Evolutionary conservation across 2,329 filamentous ascomycete genomes (phyloP), one percentile per base, ranked within the genome.

Genomic region (Dactylellina drechsleri): DNA sequence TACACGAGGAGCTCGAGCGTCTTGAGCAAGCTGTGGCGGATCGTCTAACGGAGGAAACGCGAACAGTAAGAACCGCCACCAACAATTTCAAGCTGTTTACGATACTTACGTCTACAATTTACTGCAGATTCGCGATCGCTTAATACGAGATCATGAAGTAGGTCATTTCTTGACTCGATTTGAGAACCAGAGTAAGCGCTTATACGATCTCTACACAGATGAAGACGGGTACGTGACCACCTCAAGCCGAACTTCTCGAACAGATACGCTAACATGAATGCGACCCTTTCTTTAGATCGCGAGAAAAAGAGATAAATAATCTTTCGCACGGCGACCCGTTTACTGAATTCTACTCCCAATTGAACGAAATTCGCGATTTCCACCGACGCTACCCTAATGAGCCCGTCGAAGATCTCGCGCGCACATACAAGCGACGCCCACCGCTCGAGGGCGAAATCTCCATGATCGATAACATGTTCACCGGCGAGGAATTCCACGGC

Each of bases 1-100:
- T 97, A 79, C 93, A 97, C 80, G 95, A 99, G 87, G 95, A 99
- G 83, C 85, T 99, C 59, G 95, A 99, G 86, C 90, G 95, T 77
- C 87, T 99, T 73, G 95, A 99, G 83, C 92, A 97, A 82, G 95
- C 92, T 64, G 91, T 97, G 80, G 91, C 92, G 65, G 93, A 98
- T 83, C 91, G 93, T 80, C 88, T 96, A 75, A 86, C 89, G 77
- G 92, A 97, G 78, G 93, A 98, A 77, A 93, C 94, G 53, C 92
- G 91, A 83, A 91, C 94, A 82, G 92, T 93, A 84, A 82, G 53
- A 56, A 53, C 53, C 64, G 45, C 49, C 41, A 59, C 56, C 61
- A 40, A 53, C 36, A 43, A 15, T 47, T 36, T 31, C 54, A 62
- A n/a, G 10, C 23, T 28, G 12, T 31, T 6, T 41, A 53, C 10